These are phyloP conservation scores for Ormosia semicastrata DNA, from an alignment of 306 rosid species.

Conservation along the genomic window DNA sequence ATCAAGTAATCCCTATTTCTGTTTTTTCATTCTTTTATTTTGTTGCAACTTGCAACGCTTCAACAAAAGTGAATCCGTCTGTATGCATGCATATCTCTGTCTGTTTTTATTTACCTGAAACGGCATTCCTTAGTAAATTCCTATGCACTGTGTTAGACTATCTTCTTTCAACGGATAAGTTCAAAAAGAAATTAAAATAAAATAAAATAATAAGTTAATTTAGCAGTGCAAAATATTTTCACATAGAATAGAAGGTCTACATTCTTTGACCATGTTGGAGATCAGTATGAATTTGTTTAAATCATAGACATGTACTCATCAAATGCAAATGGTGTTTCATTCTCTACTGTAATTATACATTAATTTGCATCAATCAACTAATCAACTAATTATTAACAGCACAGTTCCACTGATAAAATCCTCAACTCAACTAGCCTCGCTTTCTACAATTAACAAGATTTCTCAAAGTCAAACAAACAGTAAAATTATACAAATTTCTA, in stretches of 20 bases:
- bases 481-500: not conserved
- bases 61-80: not conserved
- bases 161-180: conserved; percentile 10
- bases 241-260: not conserved
- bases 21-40: not conserved
- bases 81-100: not conserved
- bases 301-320: conserved; percentile 6
- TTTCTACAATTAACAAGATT: not conserved
- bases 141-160: not conserved
- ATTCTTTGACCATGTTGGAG: conserved; percentile 9
- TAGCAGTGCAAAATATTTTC: not conserved
- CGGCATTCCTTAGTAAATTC: not conserved
- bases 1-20: not conserved
- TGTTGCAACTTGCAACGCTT: not conserved
- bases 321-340: not conserved
- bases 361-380: not conserved
- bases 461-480: conserved; percentile 7
- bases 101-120: not conserved
- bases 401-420: not conserved
- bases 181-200: too few species aligned
- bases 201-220: not conserved
- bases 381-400: not conserved
- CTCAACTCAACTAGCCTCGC: not conserved
- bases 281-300: not conserved
- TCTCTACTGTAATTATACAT: not conserved